Percentiles rank a stretch among this genome's conserved stretches.
Evolutionary conservation across 2,329 filamentous ascomycete genomes (phyloP).

Genomic region (Aspergillaceae sp.): DNA sequence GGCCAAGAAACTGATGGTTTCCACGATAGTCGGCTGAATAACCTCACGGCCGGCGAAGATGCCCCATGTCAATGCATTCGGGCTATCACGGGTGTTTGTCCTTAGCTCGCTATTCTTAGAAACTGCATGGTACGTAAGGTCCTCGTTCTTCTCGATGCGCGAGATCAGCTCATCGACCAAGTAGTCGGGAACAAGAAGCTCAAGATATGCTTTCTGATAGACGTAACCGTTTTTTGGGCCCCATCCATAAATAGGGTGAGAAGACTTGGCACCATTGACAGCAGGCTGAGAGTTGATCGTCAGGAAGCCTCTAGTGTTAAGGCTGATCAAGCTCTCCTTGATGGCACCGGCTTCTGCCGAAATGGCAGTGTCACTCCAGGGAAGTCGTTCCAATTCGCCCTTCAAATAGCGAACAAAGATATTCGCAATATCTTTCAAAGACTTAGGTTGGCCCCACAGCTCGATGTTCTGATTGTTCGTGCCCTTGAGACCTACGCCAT

Average conservation of each 20-base stretch:
- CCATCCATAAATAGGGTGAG: constrained; percentile 83
- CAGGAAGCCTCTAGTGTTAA: constrained; percentile 79
- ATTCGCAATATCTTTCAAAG: constrained; percentile 68
- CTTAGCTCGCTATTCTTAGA: constrained; percentile 72
- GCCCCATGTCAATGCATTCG: constrained; percentile 98
- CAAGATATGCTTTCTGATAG: constrained; percentile 96
- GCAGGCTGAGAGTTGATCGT: constrained; percentile 98
- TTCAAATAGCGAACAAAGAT: constrained; percentile 81
- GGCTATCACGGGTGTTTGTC: constrained; percentile 75
- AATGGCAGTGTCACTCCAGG: constrained; percentile 89
- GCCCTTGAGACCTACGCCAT: constrained; percentile 86
- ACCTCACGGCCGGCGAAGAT: constrained; percentile 99
- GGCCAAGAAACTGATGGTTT: constrained; percentile 92
- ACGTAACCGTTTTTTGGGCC: constrained; percentile 91
- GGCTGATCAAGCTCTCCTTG: constrained; percentile 62
- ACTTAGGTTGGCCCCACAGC: constrained; percentile 81
- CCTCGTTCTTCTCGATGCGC: constrained; percentile 67
- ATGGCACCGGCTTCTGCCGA: constrained; percentile 73
- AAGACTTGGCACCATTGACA: constrained; percentile 82
- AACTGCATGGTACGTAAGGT: constrained; percentile 90
- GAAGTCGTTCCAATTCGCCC: constrained; percentile 69
- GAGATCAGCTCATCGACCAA: constrained; percentile 67
- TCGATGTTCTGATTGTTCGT: constrained; percentile 94
- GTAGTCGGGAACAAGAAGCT: constrained; percentile 76
- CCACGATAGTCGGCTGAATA: constrained; percentile 99